Base-by-base conservation (phyloP, 2,329 filamentous ascomycete genomes). In the Xylaria sp. region DNA sequence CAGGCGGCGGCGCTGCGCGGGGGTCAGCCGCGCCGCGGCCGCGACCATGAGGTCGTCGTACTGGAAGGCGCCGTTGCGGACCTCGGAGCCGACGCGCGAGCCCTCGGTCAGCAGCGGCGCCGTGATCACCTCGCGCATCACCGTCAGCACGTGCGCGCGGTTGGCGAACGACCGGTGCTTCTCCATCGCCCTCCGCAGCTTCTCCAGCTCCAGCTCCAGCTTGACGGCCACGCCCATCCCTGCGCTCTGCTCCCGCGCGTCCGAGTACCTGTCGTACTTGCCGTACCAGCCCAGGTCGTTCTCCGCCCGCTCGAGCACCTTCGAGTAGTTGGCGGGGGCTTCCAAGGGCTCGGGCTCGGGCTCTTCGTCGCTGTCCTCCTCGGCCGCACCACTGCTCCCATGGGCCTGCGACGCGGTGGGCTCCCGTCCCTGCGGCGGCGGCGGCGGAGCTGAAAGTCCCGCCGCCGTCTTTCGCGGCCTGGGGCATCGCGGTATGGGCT, bases 211-310 rank as follows among this genome's bases (percentile, higher is more conserved):
- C 39, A 11, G 16, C 39, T 48, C 44, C 20, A 53, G 43, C 13
- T 40, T 48, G 19, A 39, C 21, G 11, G 50, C n/a, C 16, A 48
- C 50, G 17, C 48, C 19, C 5, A 48, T 34, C 4, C 44, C 44
- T 2, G 29, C 21, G n/a, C 20, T 44, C 5, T 18, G n/a, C 26
- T 53, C 44, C 13, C 44, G 44, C 37, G n/a, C 24, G 9, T 44
- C 44, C 5, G 50, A 53, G 18, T 39, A 24, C 2, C 39, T 44
- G 40, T 53, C 44, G 39, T 48, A 48, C 37, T 44, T 48, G 17
- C 44, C 50, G 20, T 48, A 39, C 44, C 44, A 53, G 21, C 50
- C 44, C n/a, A 53, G 50, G 21, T 53, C 50, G 4, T 48, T 53
- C 44, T 53, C 50, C 18, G 26, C 18, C 8, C 7, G 20, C 17